Percentiles rank a stretch among this genome's conserved stretches.
phyloP scores from a whole-genome alignment of 768 basidiomycete genomes.

The Sistotremastrum niveocremeum region DNA sequence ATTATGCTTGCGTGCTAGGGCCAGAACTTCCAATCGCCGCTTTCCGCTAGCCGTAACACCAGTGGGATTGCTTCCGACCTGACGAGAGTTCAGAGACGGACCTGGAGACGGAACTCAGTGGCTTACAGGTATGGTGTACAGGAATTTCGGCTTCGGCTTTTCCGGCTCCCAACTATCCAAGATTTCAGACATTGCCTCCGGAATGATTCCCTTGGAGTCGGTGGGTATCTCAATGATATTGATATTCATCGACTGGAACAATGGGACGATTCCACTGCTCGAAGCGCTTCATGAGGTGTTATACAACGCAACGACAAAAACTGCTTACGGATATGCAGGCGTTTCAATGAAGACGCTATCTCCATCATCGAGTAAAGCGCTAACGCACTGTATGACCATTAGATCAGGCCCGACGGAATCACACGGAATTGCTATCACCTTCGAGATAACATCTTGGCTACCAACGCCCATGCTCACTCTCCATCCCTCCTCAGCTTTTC shows the following conservation, averaged over 20 bases:
- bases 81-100: neutral
- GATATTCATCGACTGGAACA: constrained; percentile 7
- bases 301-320: neutral
- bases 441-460: constrained; percentile 35
- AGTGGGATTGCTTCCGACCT: constrained; percentile 28
- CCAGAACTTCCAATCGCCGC: constrained; percentile 22
- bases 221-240: constrained; percentile 20
- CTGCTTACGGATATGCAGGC: constrained; percentile 19
- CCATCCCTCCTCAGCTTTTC: constrained; percentile 23
- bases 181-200: constrained; percentile 19
- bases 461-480: constrained; percentile 29
- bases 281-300: neutral
- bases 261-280: constrained; percentile 14
- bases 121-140: constrained; percentile 25
- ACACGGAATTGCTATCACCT: constrained; percentile 16
- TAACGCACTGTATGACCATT: constrained; percentile 21
- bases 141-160: constrained; percentile 25
- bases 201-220: constrained; percentile 25
- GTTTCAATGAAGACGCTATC: constrained; percentile 35
- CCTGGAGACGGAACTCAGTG: neutral
- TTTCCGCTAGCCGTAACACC: constrained; percentile 25
- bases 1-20: constrained; percentile 26
- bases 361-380: constrained; percentile 28
- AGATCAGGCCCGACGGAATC: too few relatives aligned
- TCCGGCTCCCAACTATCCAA: constrained; percentile 25